Conservation (phyloP, 495 filamentous ascomycete genomes). For the Bryoglossum gracile region DNA sequence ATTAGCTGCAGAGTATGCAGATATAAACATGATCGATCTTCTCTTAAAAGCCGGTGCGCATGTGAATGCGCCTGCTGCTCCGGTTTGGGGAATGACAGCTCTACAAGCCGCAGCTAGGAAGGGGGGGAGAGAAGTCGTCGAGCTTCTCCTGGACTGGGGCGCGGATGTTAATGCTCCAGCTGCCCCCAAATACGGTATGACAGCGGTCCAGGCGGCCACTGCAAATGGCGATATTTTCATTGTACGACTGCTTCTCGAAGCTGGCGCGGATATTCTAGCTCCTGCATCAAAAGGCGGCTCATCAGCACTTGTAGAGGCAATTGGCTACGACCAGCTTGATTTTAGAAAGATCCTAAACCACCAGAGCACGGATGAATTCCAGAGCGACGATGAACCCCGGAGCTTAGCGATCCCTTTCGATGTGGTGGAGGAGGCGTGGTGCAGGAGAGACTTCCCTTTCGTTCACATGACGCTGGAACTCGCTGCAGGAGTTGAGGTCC, state of each 20-base stretch:
- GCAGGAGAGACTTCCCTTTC: background rate
- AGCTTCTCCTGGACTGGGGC: conserved; percentile 4
- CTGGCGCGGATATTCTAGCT: background rate
- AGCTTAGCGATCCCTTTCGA: no score
- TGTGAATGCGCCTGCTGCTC: conserved; percentile 9
- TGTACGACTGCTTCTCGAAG: background rate
- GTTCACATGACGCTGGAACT: background rate
- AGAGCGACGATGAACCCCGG: no score
- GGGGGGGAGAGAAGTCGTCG: background rate
- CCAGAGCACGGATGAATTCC: no score
- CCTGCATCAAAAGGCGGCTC: background rate
- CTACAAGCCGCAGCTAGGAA: conserved; percentile 1
- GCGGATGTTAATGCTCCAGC: conserved; percentile 3
- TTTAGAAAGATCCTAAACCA: background rate
- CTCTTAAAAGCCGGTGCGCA: conserved; percentile 3
- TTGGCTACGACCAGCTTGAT: background rate
- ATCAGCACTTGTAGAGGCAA: background rate
- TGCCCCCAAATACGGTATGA: background rate
- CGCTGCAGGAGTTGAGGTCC: background rate
- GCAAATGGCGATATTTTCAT: background rate
- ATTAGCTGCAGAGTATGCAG: background rate
- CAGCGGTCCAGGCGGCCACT: background rate
- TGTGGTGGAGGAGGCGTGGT: background rate
- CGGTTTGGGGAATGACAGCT: background rate
- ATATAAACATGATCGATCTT: background rate